These are phyloP conservation scores for Xylaria nigripes DNA, from an alignment of 495 filamentous ascomycete species.

Conservation along the genomic window DNA sequence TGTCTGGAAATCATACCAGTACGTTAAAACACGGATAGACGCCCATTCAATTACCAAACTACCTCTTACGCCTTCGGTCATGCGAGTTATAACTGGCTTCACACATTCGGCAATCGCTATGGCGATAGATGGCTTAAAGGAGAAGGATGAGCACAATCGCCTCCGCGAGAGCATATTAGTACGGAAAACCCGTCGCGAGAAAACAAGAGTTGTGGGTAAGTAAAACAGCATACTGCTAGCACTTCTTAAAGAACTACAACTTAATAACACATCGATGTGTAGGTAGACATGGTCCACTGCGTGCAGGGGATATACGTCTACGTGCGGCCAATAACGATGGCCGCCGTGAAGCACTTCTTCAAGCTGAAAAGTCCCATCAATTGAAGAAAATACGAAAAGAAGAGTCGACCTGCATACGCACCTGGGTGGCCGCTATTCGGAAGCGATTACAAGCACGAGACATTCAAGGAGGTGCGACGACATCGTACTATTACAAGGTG, in stretches of 20 bases:
- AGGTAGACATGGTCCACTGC: background rate
- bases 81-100: background rate
- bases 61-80: background rate
- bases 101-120: background rate
- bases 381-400: background rate
- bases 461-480: background rate
- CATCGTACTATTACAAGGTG: too few relatives aligned
- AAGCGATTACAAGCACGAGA: background rate
- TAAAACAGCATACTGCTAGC: too few relatives aligned
- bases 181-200: background rate
- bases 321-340: background rate
- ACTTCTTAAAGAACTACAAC: too few relatives aligned
- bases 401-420: background rate
- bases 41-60: background rate
- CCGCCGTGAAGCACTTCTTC: background rate
- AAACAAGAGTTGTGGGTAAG: background rate
- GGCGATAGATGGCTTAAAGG: background rate
- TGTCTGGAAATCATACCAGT: background rate
- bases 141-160: background rate
- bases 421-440: background rate
- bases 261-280: too few relatives aligned
- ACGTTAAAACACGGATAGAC: background rate
- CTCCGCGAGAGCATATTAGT: background rate
- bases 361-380: background rate
- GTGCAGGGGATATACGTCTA: background rate